Percentiles rank a stretch among this genome's conserved stretches.
Evolutionary conservation across 2,329 filamentous ascomycete genomes (phyloP).

Genomic region (Mycogone perniciosa): DNA sequence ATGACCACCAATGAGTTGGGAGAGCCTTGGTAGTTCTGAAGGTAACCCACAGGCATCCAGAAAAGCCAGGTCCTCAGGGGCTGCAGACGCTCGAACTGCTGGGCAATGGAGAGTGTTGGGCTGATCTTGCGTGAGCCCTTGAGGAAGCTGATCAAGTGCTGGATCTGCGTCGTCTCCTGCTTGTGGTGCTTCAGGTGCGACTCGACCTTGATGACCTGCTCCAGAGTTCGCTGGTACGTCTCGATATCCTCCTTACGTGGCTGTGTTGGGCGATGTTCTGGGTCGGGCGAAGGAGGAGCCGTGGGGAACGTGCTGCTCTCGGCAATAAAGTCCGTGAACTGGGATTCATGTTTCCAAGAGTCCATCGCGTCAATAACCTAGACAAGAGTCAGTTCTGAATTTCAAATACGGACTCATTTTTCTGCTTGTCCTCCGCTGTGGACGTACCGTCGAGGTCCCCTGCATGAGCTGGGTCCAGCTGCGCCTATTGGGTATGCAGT

Average conservation of each 20-base stretch:
- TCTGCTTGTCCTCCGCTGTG: background rate
- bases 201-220: constrained; percentile 63
- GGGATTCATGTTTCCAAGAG: constrained; percentile 81
- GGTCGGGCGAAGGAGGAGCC: constrained; percentile 55
- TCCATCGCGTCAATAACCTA: constrained; percentile 89
- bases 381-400: background rate
- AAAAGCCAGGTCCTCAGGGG: constrained; percentile 89
- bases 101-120: constrained; percentile 63
- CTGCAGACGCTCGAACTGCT: constrained; percentile 86
- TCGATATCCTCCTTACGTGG: constrained; percentile 65
- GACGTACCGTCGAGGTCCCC: constrained; percentile 76
- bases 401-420: background rate
- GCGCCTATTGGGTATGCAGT: constrained; percentile 53
- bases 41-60: constrained; percentile 82
- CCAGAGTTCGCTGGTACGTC: constrained; percentile 59
- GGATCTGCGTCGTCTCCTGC: constrained; percentile 62
- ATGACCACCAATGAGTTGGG: constrained; percentile 75
- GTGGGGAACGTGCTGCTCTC: constrained; percentile 70
- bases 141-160: constrained; percentile 65
- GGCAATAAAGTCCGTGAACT: constrained; percentile 75
- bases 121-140: constrained; percentile 66
- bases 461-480: constrained; percentile 91
- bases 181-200: constrained; percentile 60
- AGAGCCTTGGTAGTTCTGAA: constrained; percentile 70
- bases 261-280: constrained; percentile 54